phyloP scores from a whole-genome alignment of 352 stramenopile species.

The Phytopythium litorale region DNA sequence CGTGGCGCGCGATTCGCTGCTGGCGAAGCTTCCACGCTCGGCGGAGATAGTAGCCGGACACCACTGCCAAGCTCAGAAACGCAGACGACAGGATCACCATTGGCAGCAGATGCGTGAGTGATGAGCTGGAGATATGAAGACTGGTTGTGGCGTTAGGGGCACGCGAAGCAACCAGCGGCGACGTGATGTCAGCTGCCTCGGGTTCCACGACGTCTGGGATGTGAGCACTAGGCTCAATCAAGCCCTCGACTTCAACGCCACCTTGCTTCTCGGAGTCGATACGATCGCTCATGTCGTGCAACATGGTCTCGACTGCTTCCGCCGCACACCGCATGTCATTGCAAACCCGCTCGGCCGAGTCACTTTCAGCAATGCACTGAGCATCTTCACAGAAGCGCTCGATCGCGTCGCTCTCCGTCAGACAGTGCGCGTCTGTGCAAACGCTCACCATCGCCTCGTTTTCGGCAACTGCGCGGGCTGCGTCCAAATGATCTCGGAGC shows the following conservation, averaged over 20 bases:
- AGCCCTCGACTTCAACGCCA: not conserved
- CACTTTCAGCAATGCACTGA: constrained; percentile 1
- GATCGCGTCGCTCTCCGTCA: constrained; percentile 4
- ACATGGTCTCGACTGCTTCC: not conserved
- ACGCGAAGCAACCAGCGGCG: not conserved
- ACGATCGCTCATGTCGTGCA: not conserved
- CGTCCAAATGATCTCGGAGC: constrained; percentile 2
- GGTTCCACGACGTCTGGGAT: not conserved
- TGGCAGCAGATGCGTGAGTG: not conserved
- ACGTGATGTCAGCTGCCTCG: not conserved
- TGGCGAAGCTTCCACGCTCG: constrained; percentile 16
- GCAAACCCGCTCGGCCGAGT: not conserved
- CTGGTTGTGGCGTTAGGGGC: not conserved
- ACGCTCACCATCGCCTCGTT: constrained; percentile 7
- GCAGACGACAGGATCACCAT: not conserved
- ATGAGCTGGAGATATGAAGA: not conserved
- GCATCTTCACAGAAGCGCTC: not conserved
- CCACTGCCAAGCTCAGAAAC: constrained; percentile 18
- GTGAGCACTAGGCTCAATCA: not conserved
- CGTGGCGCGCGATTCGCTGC: constrained; percentile 4
- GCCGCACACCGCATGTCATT: not conserved
- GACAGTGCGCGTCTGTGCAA: constrained; percentile 1
- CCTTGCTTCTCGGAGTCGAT: not conserved
- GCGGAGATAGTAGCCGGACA: constrained; percentile 24
- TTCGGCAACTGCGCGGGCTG: constrained; percentile 6